Evolutionary conservation across 129 eudicot genomes (phyloP), one percentile per base, ranked within the genome.

Genomic region (Pseudognaphalium luteoalbum): DNA sequence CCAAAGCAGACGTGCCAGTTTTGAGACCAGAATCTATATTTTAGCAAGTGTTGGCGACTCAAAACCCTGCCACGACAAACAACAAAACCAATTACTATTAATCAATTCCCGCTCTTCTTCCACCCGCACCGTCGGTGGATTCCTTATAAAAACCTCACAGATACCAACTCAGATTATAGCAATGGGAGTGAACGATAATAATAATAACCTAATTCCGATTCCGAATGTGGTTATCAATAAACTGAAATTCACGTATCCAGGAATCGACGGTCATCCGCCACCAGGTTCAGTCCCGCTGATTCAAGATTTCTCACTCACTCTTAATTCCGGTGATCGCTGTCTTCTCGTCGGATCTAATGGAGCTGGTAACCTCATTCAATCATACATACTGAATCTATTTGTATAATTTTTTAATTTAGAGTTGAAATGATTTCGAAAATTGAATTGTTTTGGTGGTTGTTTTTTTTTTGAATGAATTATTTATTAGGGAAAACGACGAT

Each of bases 191-290:
- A 66, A 56, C 57, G 70, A 79, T 7, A 74, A 62, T 6, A 29
- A 11, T 5, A 62, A 79, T 5, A 62, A 79, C 21, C 51, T 44
- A 39, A 39, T 6, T 39, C 42, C 42, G 9, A 32, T 2, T 2
- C 86, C 98, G 51, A 85, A 81, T 75, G 88, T 94, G 66, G 96
- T 83, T 63, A 89, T 94, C 85, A 89, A 87, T 78, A 83, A 87
- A 28, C 89, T 94, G 66, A 83, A 76, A 52, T 94, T 94, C 93
- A 94, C 97, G 9, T 94, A 94, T 85, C 98, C 98, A 0, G 98
- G 98, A 30, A 91, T 94, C 85, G 98, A 94, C 84, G 98, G 98
- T 60, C 96, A 91, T 50, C 98, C 98, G 17, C 98, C 98, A 17
- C 98, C 98, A 3, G 98, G 98, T 7, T 91, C 98, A 58, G 75